Evolutionary conservation across 306 rosid species (phyloP), one percentile per base, ranked within the genome.

Genomic region (Psophocarpus tetragonolobus): DNA sequence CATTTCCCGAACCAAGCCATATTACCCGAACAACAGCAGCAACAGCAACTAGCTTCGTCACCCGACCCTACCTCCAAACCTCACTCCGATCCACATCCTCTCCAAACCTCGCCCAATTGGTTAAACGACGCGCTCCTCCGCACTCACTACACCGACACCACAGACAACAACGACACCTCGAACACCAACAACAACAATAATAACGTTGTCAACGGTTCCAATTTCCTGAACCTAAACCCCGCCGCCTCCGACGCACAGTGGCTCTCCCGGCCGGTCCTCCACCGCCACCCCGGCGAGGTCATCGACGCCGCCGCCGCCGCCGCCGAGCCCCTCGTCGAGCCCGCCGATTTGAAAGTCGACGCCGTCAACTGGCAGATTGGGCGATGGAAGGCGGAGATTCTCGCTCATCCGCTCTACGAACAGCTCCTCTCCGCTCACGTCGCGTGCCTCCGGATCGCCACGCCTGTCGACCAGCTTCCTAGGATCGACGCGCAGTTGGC

Each of bases 391-490:
- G 91, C 91, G 4, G 93, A 92, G 90, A 87, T 92, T 82, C 81
- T 92, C 48, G 76, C 87, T 1, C 97, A 92, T 68, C 97, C 96
- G 10, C 86, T 92, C 23, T 92, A 92, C 74, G 96, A 92, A 33
- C 92, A 89, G 82, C 80, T 92, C 20, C 85, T 92, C 23, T 88
- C 93, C 24, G 97, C 97, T 1, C 96, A 90, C 80, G 96, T 92
- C 62, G 87, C 93, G 11, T 92, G 96, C 65, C 87, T 92, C 18
- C 86, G 96, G 76, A 92, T 92, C 85, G 97, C 98, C 26, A 94
- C 98, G 29, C 98, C 98, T 50, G 98, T 94, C 12, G 97, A 94
- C 80, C 98, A 94, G 91, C 65, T 94, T 76, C 97, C 98, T 1
- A 92, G 97, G 83, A 94, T 94, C 74, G 98, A 94, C 44, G 97